Conservation (phyloP, 2,329 filamentous ascomycete genomes). For the Sporothrix humicola region DNA sequence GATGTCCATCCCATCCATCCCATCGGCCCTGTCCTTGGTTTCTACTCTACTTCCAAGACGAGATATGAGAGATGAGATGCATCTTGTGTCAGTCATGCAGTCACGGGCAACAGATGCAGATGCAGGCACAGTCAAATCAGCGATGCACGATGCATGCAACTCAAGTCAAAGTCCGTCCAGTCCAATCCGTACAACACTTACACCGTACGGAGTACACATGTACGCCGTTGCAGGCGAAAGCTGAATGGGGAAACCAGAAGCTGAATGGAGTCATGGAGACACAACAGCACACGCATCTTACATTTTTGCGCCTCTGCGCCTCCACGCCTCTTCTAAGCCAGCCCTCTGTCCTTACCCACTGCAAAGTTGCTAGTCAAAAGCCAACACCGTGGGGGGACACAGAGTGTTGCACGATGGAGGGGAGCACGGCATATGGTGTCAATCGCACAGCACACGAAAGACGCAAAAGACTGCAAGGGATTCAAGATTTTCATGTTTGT, state of each 20-base stretch:
- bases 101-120: not conserved
- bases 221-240: slow-evolving; percentile 9
- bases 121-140: too few relatives aligned
- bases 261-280: not conserved
- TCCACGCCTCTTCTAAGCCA: not conserved
- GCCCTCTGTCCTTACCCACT: not conserved
- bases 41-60: too few relatives aligned
- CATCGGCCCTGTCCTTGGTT: not conserved
- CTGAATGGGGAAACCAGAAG: not conserved
- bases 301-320: not conserved
- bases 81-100: not conserved
- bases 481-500: not conserved
- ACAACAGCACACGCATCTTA: not conserved
- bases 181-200: too few relatives aligned
- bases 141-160: too few relatives aligned
- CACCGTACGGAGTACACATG: not conserved
- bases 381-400: not conserved
- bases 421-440: slow-evolving; percentile 5
- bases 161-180: too few relatives aligned
- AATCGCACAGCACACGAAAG: not conserved
- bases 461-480: not conserved
- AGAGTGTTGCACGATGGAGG: not conserved
- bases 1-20: not conserved
- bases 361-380: not conserved
- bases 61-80: not conserved